Conservation (phyloP, 345 rosid species). For the Boechera retrofracta region DNA sequence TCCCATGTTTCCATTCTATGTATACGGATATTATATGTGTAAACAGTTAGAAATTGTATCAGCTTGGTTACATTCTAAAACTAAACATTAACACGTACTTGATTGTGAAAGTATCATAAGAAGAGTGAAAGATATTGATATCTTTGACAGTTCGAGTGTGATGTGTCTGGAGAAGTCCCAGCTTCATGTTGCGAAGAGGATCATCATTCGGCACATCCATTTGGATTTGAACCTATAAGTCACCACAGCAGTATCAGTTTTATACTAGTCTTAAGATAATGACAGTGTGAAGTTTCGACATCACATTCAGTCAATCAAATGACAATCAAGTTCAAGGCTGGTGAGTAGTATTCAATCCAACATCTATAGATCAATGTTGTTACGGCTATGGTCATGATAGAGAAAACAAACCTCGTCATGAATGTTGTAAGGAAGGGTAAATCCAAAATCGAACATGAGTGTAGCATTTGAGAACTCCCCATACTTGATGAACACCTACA, state of each 20-base stretch:
- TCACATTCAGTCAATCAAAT: constrained; percentile 18
- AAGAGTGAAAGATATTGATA: constrained; percentile 49
- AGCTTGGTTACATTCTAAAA: constrained; percentile 2
- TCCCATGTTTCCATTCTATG: background rate
- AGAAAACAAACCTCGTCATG: constrained; percentile 70
- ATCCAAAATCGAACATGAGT: constrained; percentile 82
- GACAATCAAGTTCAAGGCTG: constrained; percentile 25
- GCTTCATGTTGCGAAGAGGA: constrained; percentile 58
- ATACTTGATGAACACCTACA: constrained; percentile 70
- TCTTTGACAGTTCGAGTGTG: constrained; percentile 48
- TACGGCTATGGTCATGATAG: background rate
- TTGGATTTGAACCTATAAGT: constrained; percentile 64
- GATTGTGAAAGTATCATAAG: constrained; percentile 58
- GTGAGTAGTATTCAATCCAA: constrained; percentile 17
- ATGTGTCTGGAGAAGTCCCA: constrained; percentile 58
- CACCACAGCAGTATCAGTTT: constrained; percentile 28
- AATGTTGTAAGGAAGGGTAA: constrained; percentile 68
- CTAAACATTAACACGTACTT: constrained; percentile 59
- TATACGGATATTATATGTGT: constrained; percentile 12
- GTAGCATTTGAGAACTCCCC: constrained; percentile 80
- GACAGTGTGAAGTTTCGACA: background rate
- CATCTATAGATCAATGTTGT: constrained; percentile 24
- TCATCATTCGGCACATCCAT: constrained; percentile 56
- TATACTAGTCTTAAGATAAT: background rate
- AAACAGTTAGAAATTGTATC: background rate